These are phyloP conservation scores for Malbranchea cinnamomea DNA, from an alignment of 2,329 filamentous ascomycete genomes.

Conservation along the genomic window DNA sequence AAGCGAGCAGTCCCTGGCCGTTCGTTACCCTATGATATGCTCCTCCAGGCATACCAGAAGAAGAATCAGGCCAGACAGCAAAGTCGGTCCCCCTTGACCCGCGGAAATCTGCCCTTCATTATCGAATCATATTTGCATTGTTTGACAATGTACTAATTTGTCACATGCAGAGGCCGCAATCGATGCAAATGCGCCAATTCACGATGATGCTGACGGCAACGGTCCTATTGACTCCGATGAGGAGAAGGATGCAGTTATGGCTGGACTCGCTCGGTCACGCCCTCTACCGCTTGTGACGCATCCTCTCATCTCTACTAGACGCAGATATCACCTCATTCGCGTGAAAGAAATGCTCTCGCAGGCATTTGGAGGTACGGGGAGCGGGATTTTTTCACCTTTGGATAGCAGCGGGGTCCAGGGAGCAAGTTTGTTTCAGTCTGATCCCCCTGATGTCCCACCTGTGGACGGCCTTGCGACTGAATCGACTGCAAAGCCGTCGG, in stretches of 20 bases:
- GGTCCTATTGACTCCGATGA: conserved; percentile 85
- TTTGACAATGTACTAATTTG: no score
- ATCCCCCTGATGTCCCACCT: conserved; percentile 15
- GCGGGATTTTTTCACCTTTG: conserved; percentile 29
- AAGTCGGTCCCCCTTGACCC: conserved; percentile 42
- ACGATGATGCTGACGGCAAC: conserved; percentile 70
- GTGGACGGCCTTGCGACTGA: conserved; percentile 14
- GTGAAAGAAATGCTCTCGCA: conserved; percentile 50
- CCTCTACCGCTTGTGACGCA: conserved; percentile 65
- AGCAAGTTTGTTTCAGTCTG: conserved; percentile 20
- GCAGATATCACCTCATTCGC: conserved; percentile 46
- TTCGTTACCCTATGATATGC: conserved; percentile 81
- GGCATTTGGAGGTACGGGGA: conserved; percentile 37
- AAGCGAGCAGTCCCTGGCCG: conserved; percentile 78
- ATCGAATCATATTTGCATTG: no score
- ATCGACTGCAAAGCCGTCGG: conserved; percentile 7
- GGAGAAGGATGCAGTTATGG: conserved; percentile 81
- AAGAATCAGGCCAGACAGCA: conserved; percentile 98
- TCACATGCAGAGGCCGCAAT: conserved; percentile 62
- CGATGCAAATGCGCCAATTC: conserved; percentile 79
- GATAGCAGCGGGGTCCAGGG: conserved; percentile 18
- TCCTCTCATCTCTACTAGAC: conserved; percentile 32
- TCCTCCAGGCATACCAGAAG: conserved; percentile 79
- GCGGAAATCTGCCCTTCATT: no score
- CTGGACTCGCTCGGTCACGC: conserved; percentile 50